Conservation (phyloP, 352 stramenopile genomes). For the Pythium monospermum region DNA sequence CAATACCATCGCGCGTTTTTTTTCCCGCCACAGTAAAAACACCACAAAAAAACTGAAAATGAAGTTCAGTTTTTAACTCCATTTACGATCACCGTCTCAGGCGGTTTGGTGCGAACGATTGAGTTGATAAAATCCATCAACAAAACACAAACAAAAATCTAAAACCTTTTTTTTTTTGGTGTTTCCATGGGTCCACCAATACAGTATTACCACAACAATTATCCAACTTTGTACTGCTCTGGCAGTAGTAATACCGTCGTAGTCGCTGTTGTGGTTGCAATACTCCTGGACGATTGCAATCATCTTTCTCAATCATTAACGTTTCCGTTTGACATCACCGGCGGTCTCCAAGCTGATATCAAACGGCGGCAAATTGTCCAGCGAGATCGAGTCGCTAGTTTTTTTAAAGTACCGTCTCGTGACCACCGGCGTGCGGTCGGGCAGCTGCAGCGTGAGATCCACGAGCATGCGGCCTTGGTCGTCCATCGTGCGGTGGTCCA, state of each 20-base stretch:
- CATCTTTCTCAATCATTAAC: constrained; percentile 28
- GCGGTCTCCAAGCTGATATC: constrained; percentile 81
- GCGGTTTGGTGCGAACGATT: neutral
- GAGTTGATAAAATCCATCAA: neutral
- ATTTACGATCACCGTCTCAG: too few relatives aligned
- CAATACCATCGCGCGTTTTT: constrained; percentile 70
- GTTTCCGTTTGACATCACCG: constrained; percentile 83
- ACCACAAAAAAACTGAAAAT: too few relatives aligned
- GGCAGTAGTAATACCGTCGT: too few relatives aligned
- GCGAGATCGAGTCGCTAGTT: constrained; percentile 79
- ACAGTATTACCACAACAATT: too few relatives aligned
- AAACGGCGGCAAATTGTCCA: constrained; percentile 85
- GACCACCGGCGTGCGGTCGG: constrained; percentile 67
- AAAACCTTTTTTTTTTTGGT: neutral
- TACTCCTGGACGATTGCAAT: neutral
- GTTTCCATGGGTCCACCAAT: too few relatives aligned
- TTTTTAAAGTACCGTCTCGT: constrained; percentile 87
- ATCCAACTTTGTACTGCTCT: too few relatives aligned
- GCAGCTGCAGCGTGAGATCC: constrained; percentile 67
- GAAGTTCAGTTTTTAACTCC: too few relatives aligned
- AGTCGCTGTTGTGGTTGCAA: neutral
- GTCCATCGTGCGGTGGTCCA: constrained; percentile 70
- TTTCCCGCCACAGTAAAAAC: constrained; percentile 19
- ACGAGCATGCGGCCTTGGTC: constrained; percentile 78
- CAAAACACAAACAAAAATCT: constrained; percentile 1